Evolutionary conservation across 2,329 filamentous ascomycete species (phyloP).

Genomic region (Elsinoe fawcettii): DNA sequence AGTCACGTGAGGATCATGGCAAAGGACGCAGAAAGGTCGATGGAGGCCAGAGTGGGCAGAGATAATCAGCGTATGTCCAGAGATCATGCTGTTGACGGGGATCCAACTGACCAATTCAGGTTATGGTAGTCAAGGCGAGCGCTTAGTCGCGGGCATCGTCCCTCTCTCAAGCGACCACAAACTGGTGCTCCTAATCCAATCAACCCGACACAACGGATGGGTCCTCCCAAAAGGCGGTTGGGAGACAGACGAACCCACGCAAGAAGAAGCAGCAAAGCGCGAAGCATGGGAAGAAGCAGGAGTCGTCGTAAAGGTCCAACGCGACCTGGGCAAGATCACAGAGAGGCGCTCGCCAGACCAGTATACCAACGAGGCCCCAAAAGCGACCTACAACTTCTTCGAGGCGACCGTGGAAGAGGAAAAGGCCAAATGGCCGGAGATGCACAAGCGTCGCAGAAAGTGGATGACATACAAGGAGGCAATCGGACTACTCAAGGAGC

Average conservation of each 20-base stretch:
- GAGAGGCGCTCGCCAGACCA: conserved; percentile 60
- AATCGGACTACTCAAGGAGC: conserved; percentile 62
- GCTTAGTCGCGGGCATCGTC: conserved; percentile 89
- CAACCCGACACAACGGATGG: conserved; percentile 83
- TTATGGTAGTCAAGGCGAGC: conserved; percentile 85
- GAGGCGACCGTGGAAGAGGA: conserved; percentile 83
- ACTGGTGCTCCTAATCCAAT: conserved; percentile 88
- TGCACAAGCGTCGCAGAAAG: conserved; percentile 77
- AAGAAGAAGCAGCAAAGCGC: conserved; percentile 71
- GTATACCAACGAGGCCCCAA: conserved; percentile 53
- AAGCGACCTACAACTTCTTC: conserved; percentile 72
- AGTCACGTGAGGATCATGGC: conserved; percentile 32
- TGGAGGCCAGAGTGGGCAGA: conserved; percentile 65
- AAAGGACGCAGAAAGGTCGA: conserved; percentile 38
- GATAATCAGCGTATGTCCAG: conserved; percentile 61
- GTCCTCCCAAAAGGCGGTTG: conserved; percentile 96
- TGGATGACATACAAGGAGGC: conserved; percentile 87
- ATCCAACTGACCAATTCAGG: conserved; percentile 48
- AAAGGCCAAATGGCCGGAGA: conserved; percentile 85
- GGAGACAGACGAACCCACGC: conserved; percentile 87
- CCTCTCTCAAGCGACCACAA: conserved; percentile 79
- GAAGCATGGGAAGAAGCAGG: conserved; percentile 99
- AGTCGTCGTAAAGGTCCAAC: conserved; percentile 74
- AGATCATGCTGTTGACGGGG: conserved; percentile 15
- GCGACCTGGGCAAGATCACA: conserved; percentile 76